A percentile compares a stretch with the other conserved stretches of the same genome.
These are phyloP conservation scores for Penicillium sp. DNA, from an alignment of 2,329 filamentous ascomycete genomes.

Conservation along the genomic window DNA sequence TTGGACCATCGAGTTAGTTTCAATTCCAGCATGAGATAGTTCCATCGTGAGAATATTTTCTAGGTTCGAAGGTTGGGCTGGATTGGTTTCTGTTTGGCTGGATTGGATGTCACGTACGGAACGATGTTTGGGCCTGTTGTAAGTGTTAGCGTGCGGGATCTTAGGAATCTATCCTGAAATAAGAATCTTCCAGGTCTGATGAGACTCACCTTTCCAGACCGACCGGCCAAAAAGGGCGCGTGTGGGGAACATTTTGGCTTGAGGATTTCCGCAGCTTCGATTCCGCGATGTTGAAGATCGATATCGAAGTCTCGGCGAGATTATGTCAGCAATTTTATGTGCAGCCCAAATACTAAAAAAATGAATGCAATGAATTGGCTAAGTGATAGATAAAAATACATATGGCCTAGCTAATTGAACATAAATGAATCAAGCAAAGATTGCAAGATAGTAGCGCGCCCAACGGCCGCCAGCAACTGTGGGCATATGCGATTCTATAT, in stretches of 20 bases:
- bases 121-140: slow-evolving; percentile 65
- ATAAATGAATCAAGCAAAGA: background rate
- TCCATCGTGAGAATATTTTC: background rate
- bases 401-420: background rate
- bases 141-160: slow-evolving; percentile 7
- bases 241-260: slow-evolving; percentile 64
- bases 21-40: background rate
- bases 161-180: background rate
- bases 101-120: slow-evolving; percentile 53
- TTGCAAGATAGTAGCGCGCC: background rate
- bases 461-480: slow-evolving; percentile 30
- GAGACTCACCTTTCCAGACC: slow-evolving; percentile 76
- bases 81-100: slow-evolving; percentile 1
- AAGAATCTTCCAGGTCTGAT: too few relatives aligned
- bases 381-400: background rate
- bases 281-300: slow-evolving; percentile 20
- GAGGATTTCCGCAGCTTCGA: slow-evolving; percentile 12
- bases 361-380: background rate
- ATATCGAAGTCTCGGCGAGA: slow-evolving; percentile 6
- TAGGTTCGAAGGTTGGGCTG: background rate
- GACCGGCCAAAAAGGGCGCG: slow-evolving; percentile 69
- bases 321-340: slow-evolving; percentile 12
- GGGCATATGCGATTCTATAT: slow-evolving; percentile 5
- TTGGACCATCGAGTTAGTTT: slow-evolving; percentile 2
- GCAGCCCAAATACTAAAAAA: background rate